phyloP scores from a whole-genome alignment of 2,329 filamentous ascomycete genomes.

The Fusarium coffeatum region DNA sequence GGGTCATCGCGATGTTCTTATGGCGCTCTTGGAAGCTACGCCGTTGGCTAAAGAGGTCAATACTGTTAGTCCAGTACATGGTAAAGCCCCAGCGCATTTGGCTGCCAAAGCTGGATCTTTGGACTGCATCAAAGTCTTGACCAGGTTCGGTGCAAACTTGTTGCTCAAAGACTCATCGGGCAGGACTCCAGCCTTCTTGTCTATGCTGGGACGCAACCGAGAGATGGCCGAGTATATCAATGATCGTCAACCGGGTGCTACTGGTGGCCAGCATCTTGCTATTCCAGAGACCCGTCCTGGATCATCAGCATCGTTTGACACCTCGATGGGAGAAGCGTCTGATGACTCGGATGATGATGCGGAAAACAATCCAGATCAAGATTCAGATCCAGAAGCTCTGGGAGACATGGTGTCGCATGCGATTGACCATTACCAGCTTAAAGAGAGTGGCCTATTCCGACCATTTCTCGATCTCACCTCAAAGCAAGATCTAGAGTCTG shows the following conservation, averaged over 20 bases:
- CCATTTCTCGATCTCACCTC: constrained; percentile 32
- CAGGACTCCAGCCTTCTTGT: constrained; percentile 35
- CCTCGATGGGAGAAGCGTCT: background rate
- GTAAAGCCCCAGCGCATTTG: constrained; percentile 35
- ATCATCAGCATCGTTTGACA: background rate
- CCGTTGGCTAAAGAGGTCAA: constrained; percentile 15
- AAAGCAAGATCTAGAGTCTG: constrained; percentile 25
- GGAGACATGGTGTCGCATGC: constrained; percentile 32
- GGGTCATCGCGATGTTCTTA: constrained; percentile 23
- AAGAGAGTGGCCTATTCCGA: constrained; percentile 7
- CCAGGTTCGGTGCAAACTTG: constrained; percentile 23
- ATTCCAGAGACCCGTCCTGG: constrained; percentile 1
- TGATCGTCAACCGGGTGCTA: constrained; percentile 18
- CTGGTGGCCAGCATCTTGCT: constrained; percentile 6
- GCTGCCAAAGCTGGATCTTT: constrained; percentile 33
- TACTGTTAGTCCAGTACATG: constrained; percentile 16
- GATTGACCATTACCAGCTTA: constrained; percentile 17
- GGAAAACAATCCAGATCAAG: background rate
- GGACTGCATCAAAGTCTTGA: constrained; percentile 35
- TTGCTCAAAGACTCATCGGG: constrained; percentile 28
- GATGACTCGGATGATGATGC: background rate
- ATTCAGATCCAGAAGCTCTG: constrained; percentile 11
- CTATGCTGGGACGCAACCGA: constrained; percentile 14
- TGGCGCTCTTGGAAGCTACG: constrained; percentile 32
- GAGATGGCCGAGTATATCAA: constrained; percentile 35